Conservation (phyloP, 1,139 yeast genomes). For the Protomyces macrosporus region DNA sequence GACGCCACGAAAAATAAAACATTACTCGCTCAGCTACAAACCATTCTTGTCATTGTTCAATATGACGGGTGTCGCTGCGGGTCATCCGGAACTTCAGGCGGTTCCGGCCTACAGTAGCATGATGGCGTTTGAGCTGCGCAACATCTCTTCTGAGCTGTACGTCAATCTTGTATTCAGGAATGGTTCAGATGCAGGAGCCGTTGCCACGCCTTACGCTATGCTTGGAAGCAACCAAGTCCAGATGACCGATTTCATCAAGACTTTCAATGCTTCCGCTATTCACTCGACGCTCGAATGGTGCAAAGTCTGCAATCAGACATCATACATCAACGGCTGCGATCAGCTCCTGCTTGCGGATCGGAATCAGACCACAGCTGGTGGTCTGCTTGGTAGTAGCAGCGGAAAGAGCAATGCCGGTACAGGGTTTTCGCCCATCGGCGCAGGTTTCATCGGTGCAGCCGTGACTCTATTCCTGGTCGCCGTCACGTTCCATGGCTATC, state of each 20-base stretch:
- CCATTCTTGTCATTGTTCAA: slow-evolving; percentile 24
- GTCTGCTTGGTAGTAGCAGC: not conserved
- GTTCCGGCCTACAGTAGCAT: slow-evolving; percentile 17
- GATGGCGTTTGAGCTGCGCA: slow-evolving; percentile 17
- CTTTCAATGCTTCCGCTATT: slow-evolving; percentile 14
- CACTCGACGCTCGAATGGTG: slow-evolving; percentile 21
- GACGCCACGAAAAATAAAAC: slow-evolving; percentile 16
- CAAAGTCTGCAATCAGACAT: slow-evolving; percentile 13
- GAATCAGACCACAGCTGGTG: not conserved
- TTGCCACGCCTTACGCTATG: not conserved
- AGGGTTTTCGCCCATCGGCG: slow-evolving; percentile 19
- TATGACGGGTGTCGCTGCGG: slow-evolving; percentile 22
- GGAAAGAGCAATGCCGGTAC: not conserved
- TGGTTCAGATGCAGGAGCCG: slow-evolving; percentile 5
- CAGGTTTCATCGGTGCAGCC: slow-evolving; percentile 26
- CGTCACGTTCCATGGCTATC: not conserved
- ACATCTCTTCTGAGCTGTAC: slow-evolving; percentile 3
- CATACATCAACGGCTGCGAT: slow-evolving; percentile 13
- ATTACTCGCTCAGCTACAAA: slow-evolving; percentile 22
- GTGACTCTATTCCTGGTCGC: not conserved
- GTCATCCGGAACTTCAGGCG: slow-evolving; percentile 2
- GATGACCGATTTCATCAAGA: slow-evolving; percentile 4
- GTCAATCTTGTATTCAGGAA: slow-evolving; percentile 21
- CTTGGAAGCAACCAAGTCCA: slow-evolving; percentile 16
- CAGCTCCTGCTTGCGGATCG: slow-evolving; percentile 5